Evolutionary conservation across 2,329 filamentous ascomycete species (phyloP), one percentile per base, ranked within the genome.

Genomic region (Aspergillus calidoustus): DNA sequence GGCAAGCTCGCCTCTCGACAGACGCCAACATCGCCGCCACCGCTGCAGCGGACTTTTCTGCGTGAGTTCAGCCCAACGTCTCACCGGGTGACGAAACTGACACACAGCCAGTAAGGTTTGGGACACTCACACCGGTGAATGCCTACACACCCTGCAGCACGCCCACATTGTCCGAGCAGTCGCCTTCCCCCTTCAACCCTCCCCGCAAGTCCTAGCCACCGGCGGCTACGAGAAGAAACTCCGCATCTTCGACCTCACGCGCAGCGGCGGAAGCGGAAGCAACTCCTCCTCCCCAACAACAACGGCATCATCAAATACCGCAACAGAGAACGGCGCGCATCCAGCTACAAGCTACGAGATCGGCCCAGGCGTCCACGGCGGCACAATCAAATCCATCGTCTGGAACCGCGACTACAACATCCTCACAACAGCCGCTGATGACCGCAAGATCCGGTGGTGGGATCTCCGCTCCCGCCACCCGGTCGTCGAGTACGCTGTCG

Each of bases 221-320:
- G 95, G 94, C 38, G 95, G 95, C 28, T 91, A 91, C 81, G 95
- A 99, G 80, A 98, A 97, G 84, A 97, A 95, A 79, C 86, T 99
- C 56, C 91, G 94, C 57, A 90, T 99, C 65, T 99, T 95, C 73
- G 94, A 98, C 71, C 83, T 99, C 17, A 87, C 87, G 17, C 87
- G 88, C 63, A 82, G 85, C 52, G 70, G 73, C 25, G 66, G 71
- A 6, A 75, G 70, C 59, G 67, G 48, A 41, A 79, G 74, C 66
- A 76, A 71, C 53, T 69, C 69, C 38, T 79, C 77, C 8, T 76
- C 77, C 9, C 75, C 81, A 61, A 69, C 79, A 44, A 41, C 34
- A 41, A 41, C 34, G 15, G 68, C 76, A 68, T 64, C 76, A 9
- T 79, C 77, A 41, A 71, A 65, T 25, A 74, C 52, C 30, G 61